These are phyloP conservation scores for Piloderma croceum DNA, from an alignment of 768 basidiomycete genomes.

Conservation along the genomic window DNA sequence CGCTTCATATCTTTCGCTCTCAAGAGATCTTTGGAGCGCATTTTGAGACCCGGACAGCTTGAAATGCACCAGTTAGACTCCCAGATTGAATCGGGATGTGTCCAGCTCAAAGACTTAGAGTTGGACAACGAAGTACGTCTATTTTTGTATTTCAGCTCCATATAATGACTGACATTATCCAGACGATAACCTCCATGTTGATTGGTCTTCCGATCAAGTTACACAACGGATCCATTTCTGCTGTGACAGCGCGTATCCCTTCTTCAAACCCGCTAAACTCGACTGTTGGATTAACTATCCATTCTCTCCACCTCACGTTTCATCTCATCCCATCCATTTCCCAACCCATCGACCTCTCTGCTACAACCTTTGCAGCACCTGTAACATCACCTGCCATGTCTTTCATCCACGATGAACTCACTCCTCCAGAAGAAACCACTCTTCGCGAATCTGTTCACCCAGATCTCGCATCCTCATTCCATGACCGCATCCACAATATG, in stretches of 20 bases:
- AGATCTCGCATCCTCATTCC: conserved; percentile 27
- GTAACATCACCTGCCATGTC: conserved; percentile 81
- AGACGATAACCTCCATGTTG: conserved; percentile 76
- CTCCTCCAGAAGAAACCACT: conserved; percentile 61
- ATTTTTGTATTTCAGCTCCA: conserved; percentile 3
- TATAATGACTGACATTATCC: conserved; percentile 4
- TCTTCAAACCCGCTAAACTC: conserved; percentile 81
- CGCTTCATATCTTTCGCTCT: conserved; percentile 88
- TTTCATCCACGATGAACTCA: conserved; percentile 81
- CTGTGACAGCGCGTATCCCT: conserved; percentile 73
- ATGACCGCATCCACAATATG: conserved; percentile 37
- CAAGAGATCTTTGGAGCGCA: conserved; percentile 74
- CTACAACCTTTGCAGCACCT: conserved; percentile 60
- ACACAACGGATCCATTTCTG: conserved; percentile 67
- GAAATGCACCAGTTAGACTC: conserved; percentile 85
- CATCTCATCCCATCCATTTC: conserved; percentile 33
- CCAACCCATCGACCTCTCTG: no score
- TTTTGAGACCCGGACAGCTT: conserved; percentile 85
- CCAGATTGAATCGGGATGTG: conserved; percentile 88
- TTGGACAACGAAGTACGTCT: conserved; percentile 65
- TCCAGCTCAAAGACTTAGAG: conserved; percentile 81
- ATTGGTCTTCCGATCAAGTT: conserved; percentile 61
- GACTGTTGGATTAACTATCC: conserved; percentile 61
- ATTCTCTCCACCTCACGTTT: conserved; percentile 65
- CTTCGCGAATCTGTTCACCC: conserved; percentile 65